phyloP scores from a whole-genome alignment of 2,329 filamentous ascomycete genomes.

The Paraphoma chrysanthemicola region DNA sequence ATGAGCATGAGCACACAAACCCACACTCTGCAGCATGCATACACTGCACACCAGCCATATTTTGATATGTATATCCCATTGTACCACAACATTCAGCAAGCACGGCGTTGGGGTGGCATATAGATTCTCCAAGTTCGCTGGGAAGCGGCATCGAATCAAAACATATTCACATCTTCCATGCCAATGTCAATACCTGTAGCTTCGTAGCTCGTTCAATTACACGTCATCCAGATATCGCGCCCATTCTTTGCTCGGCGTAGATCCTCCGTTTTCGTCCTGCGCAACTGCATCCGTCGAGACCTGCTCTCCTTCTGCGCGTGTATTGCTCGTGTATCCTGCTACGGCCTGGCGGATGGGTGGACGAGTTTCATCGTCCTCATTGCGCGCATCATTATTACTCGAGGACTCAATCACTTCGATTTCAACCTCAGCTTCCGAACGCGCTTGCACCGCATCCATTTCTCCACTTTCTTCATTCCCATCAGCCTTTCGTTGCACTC shows the following conservation, averaged over 20 bases:
- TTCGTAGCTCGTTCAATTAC: not conserved
- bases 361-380: not conserved
- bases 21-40: too few species aligned
- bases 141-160: not conserved
- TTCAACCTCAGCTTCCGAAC: not conserved
- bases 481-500: not conserved
- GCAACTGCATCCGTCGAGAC: too few species aligned
- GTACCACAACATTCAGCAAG: constrained; percentile 9
- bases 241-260: not conserved
- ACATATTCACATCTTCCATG: not conserved
- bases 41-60: not conserved
- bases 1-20: not conserved
- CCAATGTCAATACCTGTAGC: not conserved
- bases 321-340: too few species aligned
- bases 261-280: not conserved
- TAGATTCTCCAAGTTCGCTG: not conserved
- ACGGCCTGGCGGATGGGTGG: too few species aligned
- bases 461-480: not conserved
- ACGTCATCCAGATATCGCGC: not conserved
- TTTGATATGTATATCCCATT: constrained; percentile 5
- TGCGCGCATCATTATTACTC: not conserved
- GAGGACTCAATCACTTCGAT: not conserved
- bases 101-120: constrained; percentile 9
- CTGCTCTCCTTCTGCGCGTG: too few species aligned
- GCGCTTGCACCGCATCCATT: not conserved